Evolutionary conservation across 2,329 filamentous ascomycete species (phyloP), one percentile per base, ranked within the genome.

Genomic region (Cladophialophora carrionii): DNA sequence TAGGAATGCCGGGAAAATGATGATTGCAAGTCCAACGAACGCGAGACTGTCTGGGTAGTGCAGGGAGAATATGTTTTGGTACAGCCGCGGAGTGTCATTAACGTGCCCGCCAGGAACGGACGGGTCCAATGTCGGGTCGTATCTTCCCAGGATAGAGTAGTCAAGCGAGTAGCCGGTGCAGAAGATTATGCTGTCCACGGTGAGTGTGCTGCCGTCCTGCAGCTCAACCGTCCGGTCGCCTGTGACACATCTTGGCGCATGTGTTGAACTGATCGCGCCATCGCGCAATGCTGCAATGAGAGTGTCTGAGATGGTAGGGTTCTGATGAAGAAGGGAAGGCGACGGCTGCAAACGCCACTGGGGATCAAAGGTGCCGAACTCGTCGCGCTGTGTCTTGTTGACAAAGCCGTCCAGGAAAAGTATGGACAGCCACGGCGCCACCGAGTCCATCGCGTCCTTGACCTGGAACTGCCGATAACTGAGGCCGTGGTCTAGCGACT

Each of bases 101-200:
- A 31, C 24, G 24, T 31, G 31, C 6, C 17, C 37, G 6, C 43
- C 29, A 8, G 37, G 17, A 4, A 12, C 29, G 22, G 41, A 49
- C 0, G 57, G 3, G 22, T 60, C 17, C 31, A 63, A 43, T 2
- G 70, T 71, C 9, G 73, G 73, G 51, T 76, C 74, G 29, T 71
- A 69, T 7, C 68, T 66, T 12, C 72, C 71, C 6, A 73, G 31
- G 22, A 75, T 60, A 32, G 71, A 68, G 54, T 66, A 74, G 63
- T 73, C 68, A 46, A 68, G 66, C n/a, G 69, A 61, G 66, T 77
- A 78, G 51, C 76, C 76, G 8, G 76, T 78, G 62, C 75, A 76
- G 62, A 71, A 77, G 49, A 78, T 73, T 31, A 78, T 73, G 10
- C 72, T 72, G 61, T 77, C 74, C 31, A 78, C 71, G 32, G 74